A percentile compares a stretch with the other conserved stretches of the same genome.
phyloP scores from a whole-genome alignment of 2,329 filamentous ascomycete species.

The Monosporascus sp. region DNA sequence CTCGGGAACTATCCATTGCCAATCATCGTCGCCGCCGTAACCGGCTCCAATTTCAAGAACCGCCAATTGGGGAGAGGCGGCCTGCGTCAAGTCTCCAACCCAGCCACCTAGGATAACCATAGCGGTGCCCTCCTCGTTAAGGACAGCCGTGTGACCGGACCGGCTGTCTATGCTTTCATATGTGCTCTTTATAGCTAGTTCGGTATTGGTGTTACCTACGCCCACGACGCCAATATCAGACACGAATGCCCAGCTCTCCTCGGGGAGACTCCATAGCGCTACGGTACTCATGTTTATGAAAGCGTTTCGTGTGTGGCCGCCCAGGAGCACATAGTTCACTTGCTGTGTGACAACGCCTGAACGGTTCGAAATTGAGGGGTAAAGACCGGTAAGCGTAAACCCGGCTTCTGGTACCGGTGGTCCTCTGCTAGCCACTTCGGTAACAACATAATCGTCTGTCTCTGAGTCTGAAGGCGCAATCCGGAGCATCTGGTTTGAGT shows the following conservation, averaged over 20 bases:
- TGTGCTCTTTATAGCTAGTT: constrained; percentile 48
- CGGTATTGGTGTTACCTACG: constrained; percentile 40
- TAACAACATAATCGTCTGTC: constrained; percentile 29
- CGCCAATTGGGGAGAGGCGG: constrained; percentile 77
- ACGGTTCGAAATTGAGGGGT: constrained; percentile 63
- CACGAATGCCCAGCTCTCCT: constrained; percentile 81
- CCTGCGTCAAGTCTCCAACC: constrained; percentile 73
- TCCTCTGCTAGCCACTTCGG: constrained; percentile 43
- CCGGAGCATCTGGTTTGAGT: constrained; percentile 74
- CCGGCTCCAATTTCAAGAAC: constrained; percentile 70
- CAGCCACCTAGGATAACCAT: constrained; percentile 83
- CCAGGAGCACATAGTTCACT: constrained; percentile 73
- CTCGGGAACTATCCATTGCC: constrained; percentile 64
- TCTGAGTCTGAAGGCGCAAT: constrained; percentile 44
- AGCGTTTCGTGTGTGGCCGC: constrained; percentile 75
- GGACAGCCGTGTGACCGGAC: constrained; percentile 81
- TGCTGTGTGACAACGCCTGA: constrained; percentile 64
- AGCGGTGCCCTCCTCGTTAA: constrained; percentile 72
- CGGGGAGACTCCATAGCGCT: constrained; percentile 80
- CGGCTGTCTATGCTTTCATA: constrained; percentile 61
- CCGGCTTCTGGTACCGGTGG: constrained; percentile 77
- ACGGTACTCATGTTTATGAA: constrained; percentile 95
- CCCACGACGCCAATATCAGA: constrained; percentile 44
- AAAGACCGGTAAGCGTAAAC: constrained; percentile 72
- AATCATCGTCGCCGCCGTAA: constrained; percentile 65